Conservation (phyloP, 345 rosid genomes). For the Kernera saxatilis region DNA sequence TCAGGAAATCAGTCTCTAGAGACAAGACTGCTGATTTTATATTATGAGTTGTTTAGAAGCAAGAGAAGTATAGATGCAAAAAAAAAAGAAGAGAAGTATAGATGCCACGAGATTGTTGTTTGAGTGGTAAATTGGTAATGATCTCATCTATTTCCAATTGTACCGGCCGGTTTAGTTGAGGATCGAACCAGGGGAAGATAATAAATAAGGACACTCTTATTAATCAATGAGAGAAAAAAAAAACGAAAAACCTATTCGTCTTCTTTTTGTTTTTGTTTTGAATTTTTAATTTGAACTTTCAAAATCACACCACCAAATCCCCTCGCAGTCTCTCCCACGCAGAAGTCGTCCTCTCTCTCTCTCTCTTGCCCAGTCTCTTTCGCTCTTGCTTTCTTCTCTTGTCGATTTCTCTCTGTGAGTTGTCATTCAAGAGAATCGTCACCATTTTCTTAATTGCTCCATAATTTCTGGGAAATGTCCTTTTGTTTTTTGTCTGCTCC, state of each 20-base stretch:
- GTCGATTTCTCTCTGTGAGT: neutral
- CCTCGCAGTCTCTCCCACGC: neutral
- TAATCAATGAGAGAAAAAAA: neutral
- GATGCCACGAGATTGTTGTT: neutral
- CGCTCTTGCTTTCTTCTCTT: neutral
- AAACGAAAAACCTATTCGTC: neutral
- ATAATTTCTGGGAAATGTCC: slow-evolving; percentile 27
- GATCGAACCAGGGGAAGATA: neutral
- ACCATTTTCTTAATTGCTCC: neutral
- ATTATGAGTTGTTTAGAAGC: neutral
- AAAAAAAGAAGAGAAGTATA: too few species aligned
- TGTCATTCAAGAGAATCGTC: neutral
- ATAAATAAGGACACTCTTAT: neutral
- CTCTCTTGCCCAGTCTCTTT: neutral
- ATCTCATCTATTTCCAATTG: neutral
- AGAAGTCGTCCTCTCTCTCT: neutral
- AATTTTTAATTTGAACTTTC: neutral
- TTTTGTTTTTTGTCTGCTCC: slow-evolving; percentile 12
- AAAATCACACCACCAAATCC: neutral
- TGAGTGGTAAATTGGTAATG: neutral
- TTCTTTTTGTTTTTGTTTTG: neutral
- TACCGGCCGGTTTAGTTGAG: neutral
- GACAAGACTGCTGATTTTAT: neutral
- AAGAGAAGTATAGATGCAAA: too few species aligned
- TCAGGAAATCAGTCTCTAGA: too few species aligned